Evolutionary conservation across 2,329 filamentous ascomycete genomes (phyloP).

Genomic region (Penicillium sp.): DNA sequence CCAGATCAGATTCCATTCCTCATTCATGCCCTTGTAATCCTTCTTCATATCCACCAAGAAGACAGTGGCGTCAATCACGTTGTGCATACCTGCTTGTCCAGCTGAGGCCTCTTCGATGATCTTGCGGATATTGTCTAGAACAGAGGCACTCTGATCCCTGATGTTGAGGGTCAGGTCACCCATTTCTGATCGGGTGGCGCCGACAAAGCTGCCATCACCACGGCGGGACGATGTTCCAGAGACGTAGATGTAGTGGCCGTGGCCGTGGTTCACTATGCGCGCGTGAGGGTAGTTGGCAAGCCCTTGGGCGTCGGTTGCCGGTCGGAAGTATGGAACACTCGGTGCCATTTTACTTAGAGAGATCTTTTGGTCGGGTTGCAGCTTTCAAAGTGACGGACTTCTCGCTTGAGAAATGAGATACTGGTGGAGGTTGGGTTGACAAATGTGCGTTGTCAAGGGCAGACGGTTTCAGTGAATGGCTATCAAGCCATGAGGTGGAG

Average conservation of each 20-base stretch:
- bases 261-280: constrained; percentile 31
- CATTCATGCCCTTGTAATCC: constrained; percentile 47
- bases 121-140: constrained; percentile 39
- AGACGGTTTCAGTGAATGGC: no score
- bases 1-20: constrained; percentile 47
- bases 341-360: constrained; percentile 21
- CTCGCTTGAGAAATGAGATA: neutral
- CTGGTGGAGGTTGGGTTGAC: neutral
- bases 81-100: constrained; percentile 36
- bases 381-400: neutral
- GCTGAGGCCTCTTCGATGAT: constrained; percentile 40
- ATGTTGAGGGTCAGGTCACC: constrained; percentile 38
- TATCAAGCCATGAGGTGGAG: no score
- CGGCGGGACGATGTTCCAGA: constrained; percentile 41
- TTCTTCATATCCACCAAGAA: constrained; percentile 43
- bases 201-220: constrained; percentile 39
- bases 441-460: neutral
- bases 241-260: constrained; percentile 38
- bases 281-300: constrained; percentile 39
- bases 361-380: neutral
- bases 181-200: constrained; percentile 36
- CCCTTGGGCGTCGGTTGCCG: constrained; percentile 31
- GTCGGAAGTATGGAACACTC: constrained; percentile 33
- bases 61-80: constrained; percentile 43
- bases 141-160: constrained; percentile 39